phyloP scores from a whole-genome alignment of 108 stramenopile species.

The Skeletonema potamos region DNA sequence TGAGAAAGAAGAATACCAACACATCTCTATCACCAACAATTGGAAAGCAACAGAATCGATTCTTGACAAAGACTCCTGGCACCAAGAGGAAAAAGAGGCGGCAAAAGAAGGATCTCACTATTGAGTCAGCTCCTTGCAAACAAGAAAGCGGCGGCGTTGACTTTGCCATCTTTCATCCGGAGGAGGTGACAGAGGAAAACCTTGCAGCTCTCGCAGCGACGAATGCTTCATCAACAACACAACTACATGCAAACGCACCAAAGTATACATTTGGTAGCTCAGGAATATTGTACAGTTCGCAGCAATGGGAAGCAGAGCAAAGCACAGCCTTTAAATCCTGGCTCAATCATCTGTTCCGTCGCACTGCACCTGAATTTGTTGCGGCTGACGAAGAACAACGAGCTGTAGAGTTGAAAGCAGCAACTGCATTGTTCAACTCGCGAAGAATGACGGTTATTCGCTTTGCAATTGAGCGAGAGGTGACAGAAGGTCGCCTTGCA shows the following conservation, averaged over 20 bases:
- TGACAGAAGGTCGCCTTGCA: constrained; percentile 67
- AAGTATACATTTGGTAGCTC: not conserved
- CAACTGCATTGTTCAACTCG: constrained; percentile 48
- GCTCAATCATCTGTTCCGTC: constrained; percentile 82
- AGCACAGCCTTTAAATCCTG: constrained; percentile 64
- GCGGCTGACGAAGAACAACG: not conserved
- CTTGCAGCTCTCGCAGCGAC: not conserved
- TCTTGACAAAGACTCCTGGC: not conserved
- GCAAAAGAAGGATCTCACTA: not conserved
- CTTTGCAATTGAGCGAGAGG: constrained; percentile 57
- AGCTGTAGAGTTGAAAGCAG: constrained; percentile 32
- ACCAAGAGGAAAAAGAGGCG: not conserved
- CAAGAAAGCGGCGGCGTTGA: not conserved
- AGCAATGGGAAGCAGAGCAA: constrained; percentile 78
- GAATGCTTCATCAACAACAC: not conserved
- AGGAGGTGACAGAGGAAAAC: not conserved
- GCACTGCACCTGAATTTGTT: constrained; percentile 4
- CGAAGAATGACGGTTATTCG: constrained; percentile 41
- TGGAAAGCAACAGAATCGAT: not conserved
- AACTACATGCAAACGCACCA: not conserved
- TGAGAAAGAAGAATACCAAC: not conserved
- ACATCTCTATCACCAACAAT: not conserved
- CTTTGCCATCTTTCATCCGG: not conserved
- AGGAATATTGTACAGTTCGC: constrained; percentile 5
- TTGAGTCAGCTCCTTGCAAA: not conserved